phyloP scores from a whole-genome alignment of 1,284 basidiomycete species.

The Heimioporus retisporus region DNA sequence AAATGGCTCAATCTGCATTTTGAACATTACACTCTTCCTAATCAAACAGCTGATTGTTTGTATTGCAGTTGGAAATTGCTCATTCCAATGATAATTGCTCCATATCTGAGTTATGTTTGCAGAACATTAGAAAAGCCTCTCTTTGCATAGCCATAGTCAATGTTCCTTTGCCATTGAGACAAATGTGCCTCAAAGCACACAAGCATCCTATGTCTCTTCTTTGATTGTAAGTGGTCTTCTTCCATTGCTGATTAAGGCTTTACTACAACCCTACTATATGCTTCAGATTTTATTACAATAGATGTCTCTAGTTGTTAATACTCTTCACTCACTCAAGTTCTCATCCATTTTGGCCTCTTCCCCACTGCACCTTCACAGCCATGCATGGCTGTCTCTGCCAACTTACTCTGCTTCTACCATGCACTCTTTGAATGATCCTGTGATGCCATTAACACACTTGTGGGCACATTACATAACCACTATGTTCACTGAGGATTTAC shows the following conservation, averaged over 20 bases:
- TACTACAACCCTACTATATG: too few relatives aligned
- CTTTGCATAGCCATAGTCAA: too few relatives aligned
- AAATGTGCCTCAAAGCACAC: not conserved
- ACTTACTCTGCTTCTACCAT: conserved; percentile 2
- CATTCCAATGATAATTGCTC: too few relatives aligned
- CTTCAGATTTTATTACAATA: not conserved
- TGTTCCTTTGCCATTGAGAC: not conserved
- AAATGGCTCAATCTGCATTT: too few relatives aligned
- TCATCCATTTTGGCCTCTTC: conserved; percentile 9
- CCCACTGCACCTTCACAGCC: conserved; percentile 13
- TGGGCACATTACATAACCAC: not conserved
- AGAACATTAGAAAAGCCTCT: too few relatives aligned
- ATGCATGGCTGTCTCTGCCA: conserved; percentile 6
- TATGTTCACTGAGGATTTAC: conserved; percentile 11
- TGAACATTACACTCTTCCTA: too few relatives aligned
- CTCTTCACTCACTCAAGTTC: not conserved
- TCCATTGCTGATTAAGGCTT: too few relatives aligned
- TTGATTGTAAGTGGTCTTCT: conserved; percentile 1
- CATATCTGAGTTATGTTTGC: too few relatives aligned
- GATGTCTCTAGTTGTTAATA: conserved; percentile 10
- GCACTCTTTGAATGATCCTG: conserved; percentile 8
- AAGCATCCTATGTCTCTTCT: not conserved
- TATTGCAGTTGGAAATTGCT: too few relatives aligned
- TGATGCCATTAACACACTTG: conserved; percentile 17
- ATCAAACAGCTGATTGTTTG: too few relatives aligned